These are phyloP conservation scores for Miscanthus lutarioriparius DNA, from an alignment of 176 grass and related monocot species.

Conservation along the genomic window DNA sequence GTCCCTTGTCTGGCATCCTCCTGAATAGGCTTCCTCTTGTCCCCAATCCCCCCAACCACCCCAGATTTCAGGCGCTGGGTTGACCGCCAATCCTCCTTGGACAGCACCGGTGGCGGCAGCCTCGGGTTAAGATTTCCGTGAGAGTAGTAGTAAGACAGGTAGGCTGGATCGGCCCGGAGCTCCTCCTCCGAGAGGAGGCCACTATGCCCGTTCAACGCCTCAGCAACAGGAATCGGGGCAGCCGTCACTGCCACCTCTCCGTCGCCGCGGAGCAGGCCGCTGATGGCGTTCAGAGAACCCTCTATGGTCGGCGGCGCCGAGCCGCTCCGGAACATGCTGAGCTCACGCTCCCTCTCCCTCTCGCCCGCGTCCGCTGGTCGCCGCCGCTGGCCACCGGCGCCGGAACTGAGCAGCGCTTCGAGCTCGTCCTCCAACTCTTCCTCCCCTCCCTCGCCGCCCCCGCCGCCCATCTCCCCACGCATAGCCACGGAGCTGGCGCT, in stretches of 20 bases:
- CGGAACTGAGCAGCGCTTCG: constrained; percentile 45
- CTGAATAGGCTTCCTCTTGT: constrained; percentile 53
- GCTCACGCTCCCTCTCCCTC: constrained; percentile 41
- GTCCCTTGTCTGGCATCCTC: constrained; percentile 42
- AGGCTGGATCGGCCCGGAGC: constrained; percentile 70
- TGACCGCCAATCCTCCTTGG: constrained; percentile 92
- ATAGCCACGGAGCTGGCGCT: constrained; percentile 53
- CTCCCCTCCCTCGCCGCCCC: constrained; percentile 38
- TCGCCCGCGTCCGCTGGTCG: constrained; percentile 55
- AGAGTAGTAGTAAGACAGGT: constrained; percentile 86
- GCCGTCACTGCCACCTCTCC: constrained; percentile 6
- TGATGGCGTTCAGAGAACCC: constrained; percentile 74
- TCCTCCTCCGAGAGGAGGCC: constrained; percentile 69
- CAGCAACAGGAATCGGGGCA: constrained; percentile 45
- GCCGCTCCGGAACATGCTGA: constrained; percentile 78
- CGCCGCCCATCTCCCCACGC: constrained; percentile 48
- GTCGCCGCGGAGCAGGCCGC: constrained; percentile 43
- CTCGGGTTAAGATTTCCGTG: constrained; percentile 91
- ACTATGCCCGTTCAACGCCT: constrained; percentile 41
- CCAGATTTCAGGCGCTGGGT: constrained; percentile 69
- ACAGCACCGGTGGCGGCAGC: constrained; percentile 76
- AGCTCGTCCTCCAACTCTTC: constrained; percentile 71
- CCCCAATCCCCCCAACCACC: constrained; percentile 70
- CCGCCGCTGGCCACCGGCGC: constrained; percentile 43
- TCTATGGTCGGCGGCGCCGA: constrained; percentile 95